Conservation (phyloP, 345 rosid genomes). For the Arabis hirsuta region DNA sequence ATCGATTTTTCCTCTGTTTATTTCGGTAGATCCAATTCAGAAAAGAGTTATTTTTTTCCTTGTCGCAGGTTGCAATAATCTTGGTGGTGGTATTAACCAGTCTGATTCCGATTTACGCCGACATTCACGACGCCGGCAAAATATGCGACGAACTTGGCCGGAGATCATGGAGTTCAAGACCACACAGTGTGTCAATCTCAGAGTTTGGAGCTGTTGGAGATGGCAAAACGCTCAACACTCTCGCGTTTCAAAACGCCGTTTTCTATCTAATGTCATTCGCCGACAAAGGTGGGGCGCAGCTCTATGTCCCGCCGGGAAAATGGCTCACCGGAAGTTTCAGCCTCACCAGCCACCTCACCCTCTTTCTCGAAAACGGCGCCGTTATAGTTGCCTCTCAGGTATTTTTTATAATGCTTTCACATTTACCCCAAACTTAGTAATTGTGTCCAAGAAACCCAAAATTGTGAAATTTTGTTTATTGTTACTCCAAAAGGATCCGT, state of each 20-base stretch:
- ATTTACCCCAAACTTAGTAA: neutral
- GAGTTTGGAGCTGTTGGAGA: slow-evolving; percentile 68
- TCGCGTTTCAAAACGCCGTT: slow-evolving; percentile 59
- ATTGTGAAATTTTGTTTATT: neutral
- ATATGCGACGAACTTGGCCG: slow-evolving; percentile 39
- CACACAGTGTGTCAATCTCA: slow-evolving; percentile 55
- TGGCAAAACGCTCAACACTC: slow-evolving; percentile 59
- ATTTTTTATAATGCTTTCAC: neutral
- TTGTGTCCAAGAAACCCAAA: too few relatives aligned
- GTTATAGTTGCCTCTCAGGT: slow-evolving; percentile 60
- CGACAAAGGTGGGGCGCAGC: slow-evolving; percentile 63
- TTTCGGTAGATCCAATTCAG: slow-evolving; percentile 14
- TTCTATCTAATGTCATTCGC: slow-evolving; percentile 56
- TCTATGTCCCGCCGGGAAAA: slow-evolving; percentile 59
- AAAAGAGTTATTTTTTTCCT: too few relatives aligned
- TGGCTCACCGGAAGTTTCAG: slow-evolving; percentile 63
- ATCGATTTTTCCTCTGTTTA: neutral
- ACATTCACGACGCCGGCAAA: slow-evolving; percentile 20
- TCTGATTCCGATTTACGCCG: slow-evolving; percentile 16
- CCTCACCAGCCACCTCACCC: slow-evolving; percentile 61
- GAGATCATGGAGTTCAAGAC: slow-evolving; percentile 43
- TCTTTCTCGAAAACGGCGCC: slow-evolving; percentile 60
- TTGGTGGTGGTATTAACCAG: slow-evolving; percentile 28
- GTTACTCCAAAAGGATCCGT: slow-evolving; percentile 47
- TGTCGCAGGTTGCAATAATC: slow-evolving; percentile 21